A percentile compares a stretch with the other conserved stretches of the same genome.
These are phyloP conservation scores for Pythium rishiriense DNA, from an alignment of 352 stramenopile species.

Conservation along the genomic window DNA sequence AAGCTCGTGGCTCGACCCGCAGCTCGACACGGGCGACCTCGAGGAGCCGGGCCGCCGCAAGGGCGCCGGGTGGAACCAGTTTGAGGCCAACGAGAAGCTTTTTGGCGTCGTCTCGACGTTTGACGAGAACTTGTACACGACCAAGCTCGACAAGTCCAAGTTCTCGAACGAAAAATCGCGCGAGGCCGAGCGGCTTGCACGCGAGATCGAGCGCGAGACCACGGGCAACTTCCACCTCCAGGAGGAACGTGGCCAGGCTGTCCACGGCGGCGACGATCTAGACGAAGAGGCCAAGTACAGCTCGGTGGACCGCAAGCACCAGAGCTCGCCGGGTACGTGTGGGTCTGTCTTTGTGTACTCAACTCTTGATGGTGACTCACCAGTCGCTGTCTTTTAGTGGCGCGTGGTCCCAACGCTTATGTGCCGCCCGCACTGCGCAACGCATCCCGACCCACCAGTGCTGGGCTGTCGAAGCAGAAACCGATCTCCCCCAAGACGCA, in stretches of 20 bases:
- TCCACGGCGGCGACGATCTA: constrained; percentile 68
- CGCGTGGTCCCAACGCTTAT: constrained; percentile 49
- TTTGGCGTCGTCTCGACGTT: constrained; percentile 96
- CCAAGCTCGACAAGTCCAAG: constrained; percentile 92
- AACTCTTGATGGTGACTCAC: not conserved
- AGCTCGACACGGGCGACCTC: constrained; percentile 73
- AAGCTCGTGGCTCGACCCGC: constrained; percentile 80
- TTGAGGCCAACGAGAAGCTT: constrained; percentile 95
- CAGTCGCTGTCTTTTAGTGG: constrained; percentile 5
- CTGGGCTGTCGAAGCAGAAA: constrained; percentile 22
- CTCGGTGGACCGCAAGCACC: constrained; percentile 80
- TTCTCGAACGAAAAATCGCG: constrained; percentile 88
- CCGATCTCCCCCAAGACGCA: constrained; percentile 18
- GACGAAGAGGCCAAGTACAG: constrained; percentile 97
- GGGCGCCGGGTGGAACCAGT: constrained; percentile 92
- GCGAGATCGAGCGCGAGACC: constrained; percentile 93
- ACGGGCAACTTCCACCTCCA: constrained; percentile 94
- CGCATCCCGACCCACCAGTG: constrained; percentile 41
- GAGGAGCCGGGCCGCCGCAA: constrained; percentile 60
- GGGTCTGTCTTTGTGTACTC: not conserved
- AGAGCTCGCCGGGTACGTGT: constrained; percentile 4
- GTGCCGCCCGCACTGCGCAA: constrained; percentile 69
- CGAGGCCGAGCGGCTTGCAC: constrained; percentile 91
- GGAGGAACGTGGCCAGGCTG: constrained; percentile 91
- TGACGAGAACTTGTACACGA: constrained; percentile 99